Percentiles rank a stretch among this genome's conserved stretches.
phyloP scores from a whole-genome alignment of 257 asterid genomes.

The Solanum arcanum region DNA sequence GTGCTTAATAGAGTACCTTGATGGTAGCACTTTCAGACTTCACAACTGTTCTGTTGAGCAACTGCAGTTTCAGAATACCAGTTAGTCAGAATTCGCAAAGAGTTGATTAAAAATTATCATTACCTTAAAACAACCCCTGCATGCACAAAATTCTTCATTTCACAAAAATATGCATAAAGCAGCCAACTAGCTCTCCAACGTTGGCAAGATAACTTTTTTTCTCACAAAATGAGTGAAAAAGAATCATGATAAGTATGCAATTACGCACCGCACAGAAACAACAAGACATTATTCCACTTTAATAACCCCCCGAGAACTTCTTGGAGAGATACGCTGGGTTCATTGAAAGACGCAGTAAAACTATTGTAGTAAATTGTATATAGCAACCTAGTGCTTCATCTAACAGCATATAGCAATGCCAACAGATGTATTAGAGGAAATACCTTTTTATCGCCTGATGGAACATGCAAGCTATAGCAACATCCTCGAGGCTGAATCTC shows the following conservation, averaged over 20 bases:
- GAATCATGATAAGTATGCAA: neutral
- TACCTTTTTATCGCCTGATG: conserved; percentile 79
- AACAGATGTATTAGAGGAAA: neutral
- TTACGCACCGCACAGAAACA: neutral
- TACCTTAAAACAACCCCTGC: neutral
- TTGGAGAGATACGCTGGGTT: neutral
- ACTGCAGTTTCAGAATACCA: conserved; percentile 31
- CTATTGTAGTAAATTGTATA: neutral
- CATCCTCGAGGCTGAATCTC: conserved; percentile 94
- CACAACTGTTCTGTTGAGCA: conserved; percentile 80
- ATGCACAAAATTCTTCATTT: neutral
- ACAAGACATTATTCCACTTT: neutral
- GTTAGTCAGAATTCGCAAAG: neutral
- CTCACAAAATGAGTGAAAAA: neutral
- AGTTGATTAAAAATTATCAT: neutral
- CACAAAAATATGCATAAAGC: neutral
- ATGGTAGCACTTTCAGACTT: conserved; percentile 90
- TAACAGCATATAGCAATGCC: neutral
- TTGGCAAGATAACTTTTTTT: neutral
- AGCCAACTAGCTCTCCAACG: neutral
- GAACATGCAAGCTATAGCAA: conserved; percentile 40
- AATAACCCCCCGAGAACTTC: neutral
- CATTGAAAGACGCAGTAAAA: neutral
- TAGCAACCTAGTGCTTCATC: neutral
- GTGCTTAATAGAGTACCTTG: conserved; percentile 39